Percentiles rank a stretch among this genome's conserved stretches.
These are phyloP conservation scores for Pisolithus tinctorius DNA, from an alignment of 768 basidiomycete genomes.

Conservation along the genomic window DNA sequence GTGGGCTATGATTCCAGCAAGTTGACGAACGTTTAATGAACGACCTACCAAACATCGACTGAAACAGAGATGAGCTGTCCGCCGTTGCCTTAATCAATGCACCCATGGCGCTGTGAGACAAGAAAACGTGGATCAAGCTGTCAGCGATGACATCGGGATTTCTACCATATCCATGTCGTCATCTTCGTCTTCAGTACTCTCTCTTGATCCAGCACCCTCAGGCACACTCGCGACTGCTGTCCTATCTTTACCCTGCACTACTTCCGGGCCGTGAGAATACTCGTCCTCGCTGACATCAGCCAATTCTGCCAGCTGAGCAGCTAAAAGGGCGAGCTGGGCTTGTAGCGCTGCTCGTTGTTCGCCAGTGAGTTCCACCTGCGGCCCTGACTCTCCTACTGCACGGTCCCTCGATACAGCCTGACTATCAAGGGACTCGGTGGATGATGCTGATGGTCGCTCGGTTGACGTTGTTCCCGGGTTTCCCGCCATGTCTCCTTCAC, in stretches of 20 bases:
- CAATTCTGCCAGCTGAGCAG: constrained; percentile 66
- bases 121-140: constrained; percentile 6
- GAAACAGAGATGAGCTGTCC: too few relatives aligned
- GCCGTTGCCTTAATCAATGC: too few relatives aligned
- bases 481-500: constrained; percentile 21
- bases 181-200: constrained; percentile 8
- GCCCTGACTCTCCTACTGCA: constrained; percentile 3
- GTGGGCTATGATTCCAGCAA: too few relatives aligned
- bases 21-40: too few relatives aligned
- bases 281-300: constrained; percentile 36
- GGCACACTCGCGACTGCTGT: background rate
- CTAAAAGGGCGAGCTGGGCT: constrained; percentile 64
- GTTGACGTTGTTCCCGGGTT: constrained; percentile 6
- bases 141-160: constrained; percentile 14
- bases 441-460: background rate
- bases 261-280: constrained; percentile 22
- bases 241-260: background rate
- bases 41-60: too few relatives aligned
- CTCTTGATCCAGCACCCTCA: constrained; percentile 5
- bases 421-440: constrained; percentile 2
- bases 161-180: constrained; percentile 25
- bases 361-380: constrained; percentile 26
- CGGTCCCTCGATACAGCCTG: constrained; percentile 1
- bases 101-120: background rate
- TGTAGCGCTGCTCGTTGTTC: constrained; percentile 61